phyloP scores from a whole-genome alignment of 2,329 filamentous ascomycete species.

The Colletotrichum kahawae region DNA sequence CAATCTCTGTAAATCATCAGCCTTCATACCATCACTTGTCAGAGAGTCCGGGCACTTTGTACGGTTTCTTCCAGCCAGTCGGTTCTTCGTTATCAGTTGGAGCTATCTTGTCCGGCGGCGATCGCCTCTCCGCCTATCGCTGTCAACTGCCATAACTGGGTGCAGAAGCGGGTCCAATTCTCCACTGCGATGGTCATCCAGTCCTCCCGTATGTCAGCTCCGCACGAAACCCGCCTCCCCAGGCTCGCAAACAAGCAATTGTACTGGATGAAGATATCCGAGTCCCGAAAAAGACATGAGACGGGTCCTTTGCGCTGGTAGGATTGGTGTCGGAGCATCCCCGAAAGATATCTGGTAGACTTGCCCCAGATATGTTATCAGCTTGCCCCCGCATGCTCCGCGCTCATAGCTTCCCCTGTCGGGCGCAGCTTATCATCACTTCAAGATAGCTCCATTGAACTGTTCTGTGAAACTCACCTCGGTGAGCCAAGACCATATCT shows the following conservation, averaged over 20 bases:
- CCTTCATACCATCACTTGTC: not conserved
- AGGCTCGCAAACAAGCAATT: not conserved
- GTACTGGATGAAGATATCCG: not conserved
- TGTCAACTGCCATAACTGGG: not conserved
- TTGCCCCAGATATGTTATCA: not conserved
- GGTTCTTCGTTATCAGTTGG: not conserved
- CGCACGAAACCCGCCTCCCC: not conserved
- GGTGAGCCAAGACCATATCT: not conserved
- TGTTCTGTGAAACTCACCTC: not conserved
- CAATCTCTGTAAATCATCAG: not conserved
- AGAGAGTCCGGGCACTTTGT: not conserved
- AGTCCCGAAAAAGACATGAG: not conserved
- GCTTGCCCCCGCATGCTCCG: not conserved
- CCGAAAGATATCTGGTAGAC: not conserved
- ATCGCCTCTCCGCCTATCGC: not conserved
- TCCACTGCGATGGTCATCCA: not conserved
- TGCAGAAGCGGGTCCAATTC: not conserved
- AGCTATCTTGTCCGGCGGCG: not conserved
- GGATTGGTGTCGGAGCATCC: not conserved
- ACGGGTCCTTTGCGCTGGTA: not conserved
- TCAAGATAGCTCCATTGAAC: not conserved
- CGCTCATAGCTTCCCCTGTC: not conserved
- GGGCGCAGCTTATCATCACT: not conserved
- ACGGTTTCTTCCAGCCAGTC: not conserved
- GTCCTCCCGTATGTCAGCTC: not conserved